These are phyloP conservation scores for Populus deltoides DNA, from an alignment of 345 rosid species.

Conservation along the genomic window DNA sequence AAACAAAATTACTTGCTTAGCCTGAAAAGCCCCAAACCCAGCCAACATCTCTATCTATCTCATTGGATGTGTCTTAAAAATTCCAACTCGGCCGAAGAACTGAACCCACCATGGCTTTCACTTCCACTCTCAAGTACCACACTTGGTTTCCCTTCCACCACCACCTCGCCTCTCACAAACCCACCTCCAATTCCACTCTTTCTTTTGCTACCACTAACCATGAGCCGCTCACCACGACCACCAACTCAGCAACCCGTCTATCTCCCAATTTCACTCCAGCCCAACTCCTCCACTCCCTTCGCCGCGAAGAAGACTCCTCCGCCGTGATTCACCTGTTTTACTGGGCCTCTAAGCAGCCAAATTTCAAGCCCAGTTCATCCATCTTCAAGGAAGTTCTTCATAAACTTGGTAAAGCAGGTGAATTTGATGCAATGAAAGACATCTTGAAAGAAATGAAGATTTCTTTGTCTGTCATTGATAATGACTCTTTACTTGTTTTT, in stretches of 20 bases:
- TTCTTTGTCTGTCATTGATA: slow-evolving; percentile 42
- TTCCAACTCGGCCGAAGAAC: too few species aligned
- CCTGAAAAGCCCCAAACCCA: too few species aligned
- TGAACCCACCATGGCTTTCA: too few species aligned
- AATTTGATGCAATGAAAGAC: slow-evolving; percentile 59
- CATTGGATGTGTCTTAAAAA: too few species aligned
- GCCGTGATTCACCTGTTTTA: slow-evolving; percentile 60
- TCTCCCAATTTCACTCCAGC: slow-evolving; percentile 55
- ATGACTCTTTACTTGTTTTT: slow-evolving; percentile 51
- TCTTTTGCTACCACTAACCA: slow-evolving; percentile 31
- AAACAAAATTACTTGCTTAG: too few species aligned
- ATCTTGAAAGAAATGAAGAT: slow-evolving; percentile 51
- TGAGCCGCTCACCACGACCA: slow-evolving; percentile 22
- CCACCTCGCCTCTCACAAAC: background rate
- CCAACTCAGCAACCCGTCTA: slow-evolving; percentile 25
- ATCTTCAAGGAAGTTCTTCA: slow-evolving; percentile 64
- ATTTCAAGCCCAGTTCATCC: slow-evolving; percentile 49
- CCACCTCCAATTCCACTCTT: slow-evolving; percentile 34
- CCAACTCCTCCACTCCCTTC: slow-evolving; percentile 75
- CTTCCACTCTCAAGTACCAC: too few species aligned
- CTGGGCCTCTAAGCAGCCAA: slow-evolving; percentile 76
- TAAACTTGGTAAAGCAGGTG: slow-evolving; percentile 64
- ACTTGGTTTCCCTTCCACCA: too few species aligned
- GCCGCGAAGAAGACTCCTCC: slow-evolving; percentile 64
- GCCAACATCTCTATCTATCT: too few species aligned